Base-by-base conservation (phyloP, 768 basidiomycete species). In the Stropharia rugosoannulata region DNA sequence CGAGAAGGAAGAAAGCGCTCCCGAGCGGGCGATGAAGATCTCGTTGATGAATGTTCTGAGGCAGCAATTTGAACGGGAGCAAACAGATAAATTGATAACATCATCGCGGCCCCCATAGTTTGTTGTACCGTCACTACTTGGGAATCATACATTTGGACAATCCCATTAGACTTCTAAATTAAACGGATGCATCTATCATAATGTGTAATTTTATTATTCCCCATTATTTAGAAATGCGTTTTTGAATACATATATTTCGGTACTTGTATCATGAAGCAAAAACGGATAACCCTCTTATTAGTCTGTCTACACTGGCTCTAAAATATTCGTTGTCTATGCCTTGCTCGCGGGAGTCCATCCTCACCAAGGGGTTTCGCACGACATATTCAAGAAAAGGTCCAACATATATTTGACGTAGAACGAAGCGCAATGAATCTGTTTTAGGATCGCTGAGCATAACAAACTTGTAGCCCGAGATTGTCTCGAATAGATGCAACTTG, bases 241-340 rank as follows among this genome's bases (percentile, higher is more conserved):
- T 16, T 41, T 19, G 18, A 43, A 44, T 45, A 43, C 29, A 32
- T 32, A 32, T 32, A 29, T 29, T 7, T 29, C 27, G 27, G 7
- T 29, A 29, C 29, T 7, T 32, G 29, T 42, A 44, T 44, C 10
- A 41, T 43, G 68, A 79, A 11, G 69, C 59, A 60, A 80, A 80
- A 36, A 77, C 73, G 49, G 77, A 74, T 27, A 80, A 67, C 12
- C 88, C 84, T 64, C 87, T 78, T 43, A 95, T 71, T 51, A 93
- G 70, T 46, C 89, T 82, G 72, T 95, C 93, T 10, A 87, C 79
- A 57, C 88, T 90, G 4, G 83, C 75, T 45, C 94, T 83, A 60
- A 95, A 95, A 66, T 90, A 88, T 67, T 96, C 93, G 66, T 95
- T 98, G 70, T 98, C 96, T 48, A 98, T 84, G 19, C 96, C 96